Evolutionary conservation across 2,329 filamentous ascomycete species (phyloP), one percentile per base, ranked within the genome.

Genomic region (Hyphodiscus sp.): DNA sequence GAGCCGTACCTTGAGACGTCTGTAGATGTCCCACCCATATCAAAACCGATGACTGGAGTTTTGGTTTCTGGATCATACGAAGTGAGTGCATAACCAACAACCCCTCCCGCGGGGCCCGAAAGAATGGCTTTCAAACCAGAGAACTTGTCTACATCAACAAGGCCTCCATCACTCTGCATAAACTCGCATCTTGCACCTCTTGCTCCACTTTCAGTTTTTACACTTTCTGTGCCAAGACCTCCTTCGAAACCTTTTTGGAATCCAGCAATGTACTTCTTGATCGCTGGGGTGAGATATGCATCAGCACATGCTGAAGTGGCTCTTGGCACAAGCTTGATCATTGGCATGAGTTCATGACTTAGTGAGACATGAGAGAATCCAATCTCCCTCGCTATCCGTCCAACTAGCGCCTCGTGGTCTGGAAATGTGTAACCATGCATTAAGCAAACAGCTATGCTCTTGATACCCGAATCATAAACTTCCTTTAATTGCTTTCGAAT

Each of bases 341-440:
- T 88, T 7, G 74, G 89, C 87, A 91, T 90, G 45, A 91, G 76
- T 69, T 89, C 82, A 61, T 90, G 86, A 59, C 86, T 89, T 30
- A 92, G 75, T 52, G 87, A 91, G 57, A 96, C 84, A 68, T 96
- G 90, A 53, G 81, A 71, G 65, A 95, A 94, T 1, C 91, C 91
- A 59, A 95, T 84, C 16, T 94, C 86, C 54, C 76, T 78, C 0
- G 91, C 91, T 47, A 96, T 74, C 59, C 76, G 80, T 16, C 90
- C 90, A 10, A 96, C 77, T 43, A 90, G 66, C 0, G 85, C 83
- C 67, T 96, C 91, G 63, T 96, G 91, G 48, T 87, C 82, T 1
- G 90, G 90, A 65, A 89, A 96, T 0, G 90, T 95, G 67, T 96
- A 96, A 4, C 87, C 87, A 67, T 96, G 91, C 84, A 96, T 91